Evolutionary conservation across 2,329 filamentous ascomycete genomes (phyloP).

Genomic region (Cladosporium sp.): DNA sequence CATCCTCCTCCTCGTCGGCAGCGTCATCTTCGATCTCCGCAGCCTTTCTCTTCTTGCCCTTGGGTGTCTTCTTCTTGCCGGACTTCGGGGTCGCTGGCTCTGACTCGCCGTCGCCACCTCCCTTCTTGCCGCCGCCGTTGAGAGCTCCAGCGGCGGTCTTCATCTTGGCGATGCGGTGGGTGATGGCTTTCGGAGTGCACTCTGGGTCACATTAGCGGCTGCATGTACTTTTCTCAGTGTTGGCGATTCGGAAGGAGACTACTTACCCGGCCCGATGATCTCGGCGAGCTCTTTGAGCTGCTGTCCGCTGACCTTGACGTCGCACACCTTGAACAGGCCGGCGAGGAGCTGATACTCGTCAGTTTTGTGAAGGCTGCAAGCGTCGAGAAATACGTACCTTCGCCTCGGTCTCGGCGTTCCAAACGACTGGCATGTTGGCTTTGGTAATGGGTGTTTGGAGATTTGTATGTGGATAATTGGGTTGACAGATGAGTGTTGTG

Average conservation of each 20-base stretch:
- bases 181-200: slow-evolving; percentile 31
- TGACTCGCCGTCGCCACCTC: not conserved
- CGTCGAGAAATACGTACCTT: slow-evolving; percentile 23
- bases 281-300: slow-evolving; percentile 23
- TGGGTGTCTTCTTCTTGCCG: slow-evolving; percentile 1
- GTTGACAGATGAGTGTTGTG: too few species aligned
- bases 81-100: not conserved
- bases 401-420: slow-evolving; percentile 28
- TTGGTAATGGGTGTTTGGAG: too few species aligned
- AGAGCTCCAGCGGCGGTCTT: slow-evolving; percentile 14
- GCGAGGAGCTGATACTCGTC: slow-evolving; percentile 23
- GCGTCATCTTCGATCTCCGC: not conserved
- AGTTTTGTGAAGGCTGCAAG: not conserved
- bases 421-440: slow-evolving; percentile 33
- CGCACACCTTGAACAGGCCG: slow-evolving; percentile 25
- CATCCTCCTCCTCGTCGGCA: not conserved
- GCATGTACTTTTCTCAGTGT: too few species aligned
- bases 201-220: slow-evolving; percentile 21
- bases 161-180: slow-evolving; percentile 27
- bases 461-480: too few species aligned
- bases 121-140: slow-evolving; percentile 12
- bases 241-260: not conserved
- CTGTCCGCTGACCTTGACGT: slow-evolving; percentile 25
- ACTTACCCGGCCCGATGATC: slow-evolving; percentile 27
- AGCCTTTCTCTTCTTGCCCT: not conserved